Evolutionary conservation across 2,329 filamentous ascomycete genomes (phyloP), one percentile per base, ranked within the genome.

Genomic region (Xylariaceae sp.): DNA sequence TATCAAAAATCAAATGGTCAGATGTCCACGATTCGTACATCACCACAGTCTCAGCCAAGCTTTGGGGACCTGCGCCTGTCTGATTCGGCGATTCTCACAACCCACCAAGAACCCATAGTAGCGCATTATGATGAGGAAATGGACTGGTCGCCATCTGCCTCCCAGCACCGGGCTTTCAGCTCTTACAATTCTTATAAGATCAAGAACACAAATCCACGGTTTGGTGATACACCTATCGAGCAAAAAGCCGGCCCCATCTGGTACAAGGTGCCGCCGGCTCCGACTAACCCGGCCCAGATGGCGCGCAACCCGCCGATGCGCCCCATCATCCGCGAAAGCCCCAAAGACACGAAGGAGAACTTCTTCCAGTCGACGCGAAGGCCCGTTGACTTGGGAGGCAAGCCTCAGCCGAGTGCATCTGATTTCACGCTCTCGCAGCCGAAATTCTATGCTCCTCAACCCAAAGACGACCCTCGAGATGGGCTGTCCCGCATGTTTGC

Each of bases 121-220:
- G 47, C 63, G 1, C 69, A 73, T 9, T 72, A 78, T 51, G 73
- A 72, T 1, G 81, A 87, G 38, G 79, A 80, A 50, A 91, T 92
- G 88, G 88, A 91, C 63, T 90, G 87, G 83, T 81, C 84, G 2
- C 85, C 86, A 1, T 83, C 82, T 0, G 72, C 74, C 50, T 77
- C 78, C n/a, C 72, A 74, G 45, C 71, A 83, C 54, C 78, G 80
- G 48, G 80, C 79, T 9, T 84, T 84, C 63, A 76, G 73, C 53
- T 69, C 76, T 42, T 67, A 72, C 42, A 67, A 74, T 34, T 60
- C 72, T 14, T 66, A 72, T 40, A 69, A 67, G 47, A 60, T 69
- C 53, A 71, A 72, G 42, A 71, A 74, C 41, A 59, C 69, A 69
- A 58, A 75, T 71, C 61, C 72, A 7, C 65, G 71, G 1, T 81